Percentiles rank a stretch among this genome's conserved stretches.
phyloP scores from a whole-genome alignment of 768 basidiomycete genomes.

The Mycena galericulata region DNA sequence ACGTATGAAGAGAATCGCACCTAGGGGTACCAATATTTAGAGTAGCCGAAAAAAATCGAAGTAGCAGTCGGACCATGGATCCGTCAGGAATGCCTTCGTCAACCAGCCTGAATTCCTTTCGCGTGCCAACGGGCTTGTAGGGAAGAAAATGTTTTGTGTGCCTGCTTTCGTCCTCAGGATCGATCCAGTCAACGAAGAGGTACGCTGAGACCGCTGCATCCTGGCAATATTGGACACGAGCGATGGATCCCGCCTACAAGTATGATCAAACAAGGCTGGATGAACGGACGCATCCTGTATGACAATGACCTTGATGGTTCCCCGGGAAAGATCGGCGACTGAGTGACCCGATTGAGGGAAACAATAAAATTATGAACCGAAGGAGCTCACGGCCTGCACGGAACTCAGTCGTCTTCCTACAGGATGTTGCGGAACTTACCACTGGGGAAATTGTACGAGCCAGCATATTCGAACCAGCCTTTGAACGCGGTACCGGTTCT shows the following conservation, averaged over 20 bases:
- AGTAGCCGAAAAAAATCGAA: too few relatives aligned
- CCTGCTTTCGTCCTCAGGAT: conserved; percentile 15
- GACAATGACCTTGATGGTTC: conserved; percentile 12
- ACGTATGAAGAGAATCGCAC: conserved; percentile 18
- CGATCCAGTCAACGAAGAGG: conserved; percentile 13
- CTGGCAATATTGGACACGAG: conserved; percentile 21
- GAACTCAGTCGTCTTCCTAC: too few relatives aligned
- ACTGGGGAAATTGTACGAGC: too few relatives aligned
- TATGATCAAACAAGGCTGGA: too few relatives aligned
- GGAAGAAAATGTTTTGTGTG: conserved; percentile 2
- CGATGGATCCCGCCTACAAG: too few relatives aligned
- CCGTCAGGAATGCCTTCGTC: conserved; percentile 21
- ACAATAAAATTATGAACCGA: too few relatives aligned
- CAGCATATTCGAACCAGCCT: conserved; percentile 20
- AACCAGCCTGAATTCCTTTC: conserved; percentile 18
- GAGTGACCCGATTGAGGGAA: too few relatives aligned
- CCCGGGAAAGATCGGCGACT: too few relatives aligned
- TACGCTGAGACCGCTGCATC: conserved; percentile 16
- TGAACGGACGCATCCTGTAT: not conserved
- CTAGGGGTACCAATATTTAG: conserved; percentile 18
- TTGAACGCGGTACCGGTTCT: conserved; percentile 22
- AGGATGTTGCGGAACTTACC: too few relatives aligned
- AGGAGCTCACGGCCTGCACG: too few relatives aligned
- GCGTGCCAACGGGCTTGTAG: conserved; percentile 16
- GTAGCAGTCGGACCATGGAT: too few relatives aligned